Percentiles rank a stretch among this genome's conserved stretches.
Evolutionary conservation across 495 filamentous ascomycete species (phyloP).

Genomic region (Tuber indicum): DNA sequence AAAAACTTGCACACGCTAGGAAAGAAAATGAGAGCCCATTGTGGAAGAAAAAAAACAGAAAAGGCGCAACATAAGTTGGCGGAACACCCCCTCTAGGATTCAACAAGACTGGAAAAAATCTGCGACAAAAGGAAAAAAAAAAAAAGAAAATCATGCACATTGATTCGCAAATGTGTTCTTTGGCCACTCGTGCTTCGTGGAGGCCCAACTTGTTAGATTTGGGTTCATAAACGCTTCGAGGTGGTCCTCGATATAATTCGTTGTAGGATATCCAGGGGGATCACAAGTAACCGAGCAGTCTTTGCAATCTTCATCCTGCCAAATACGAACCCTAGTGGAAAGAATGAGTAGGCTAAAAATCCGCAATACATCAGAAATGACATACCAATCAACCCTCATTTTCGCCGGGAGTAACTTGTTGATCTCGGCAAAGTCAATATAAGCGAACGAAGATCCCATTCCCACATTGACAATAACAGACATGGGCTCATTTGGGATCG

Average conservation of each 20-base stretch:
- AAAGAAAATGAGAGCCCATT: background rate
- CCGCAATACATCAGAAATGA: background rate
- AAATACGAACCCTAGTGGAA: constrained; percentile 55
- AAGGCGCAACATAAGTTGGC: no score
- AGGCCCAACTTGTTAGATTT: constrained; percentile 57
- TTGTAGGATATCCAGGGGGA: constrained; percentile 62
- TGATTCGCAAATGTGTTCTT: constrained; percentile 48
- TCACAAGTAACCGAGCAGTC: constrained; percentile 60
- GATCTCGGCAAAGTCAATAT: constrained; percentile 53
- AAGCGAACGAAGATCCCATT: constrained; percentile 63
- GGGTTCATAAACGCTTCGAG: constrained; percentile 57
- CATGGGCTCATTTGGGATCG: constrained; percentile 67
- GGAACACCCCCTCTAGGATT: background rate
- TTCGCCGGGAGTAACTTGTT: constrained; percentile 56
- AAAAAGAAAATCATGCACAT: constrained; percentile 37
- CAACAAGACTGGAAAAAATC: background rate
- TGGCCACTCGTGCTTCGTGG: constrained; percentile 48
- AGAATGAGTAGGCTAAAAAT: background rate
- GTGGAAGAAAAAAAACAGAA: constrained; percentile 2
- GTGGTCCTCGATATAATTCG: constrained; percentile 62
- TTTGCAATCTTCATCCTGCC: constrained; percentile 56
- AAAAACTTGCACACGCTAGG: background rate
- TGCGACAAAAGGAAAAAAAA: background rate
- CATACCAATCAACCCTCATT: constrained; percentile 62
- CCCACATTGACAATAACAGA: constrained; percentile 64